phyloP scores from a whole-genome alignment of 352 stramenopile species.

The Globisporangium acanthophoron region DNA sequence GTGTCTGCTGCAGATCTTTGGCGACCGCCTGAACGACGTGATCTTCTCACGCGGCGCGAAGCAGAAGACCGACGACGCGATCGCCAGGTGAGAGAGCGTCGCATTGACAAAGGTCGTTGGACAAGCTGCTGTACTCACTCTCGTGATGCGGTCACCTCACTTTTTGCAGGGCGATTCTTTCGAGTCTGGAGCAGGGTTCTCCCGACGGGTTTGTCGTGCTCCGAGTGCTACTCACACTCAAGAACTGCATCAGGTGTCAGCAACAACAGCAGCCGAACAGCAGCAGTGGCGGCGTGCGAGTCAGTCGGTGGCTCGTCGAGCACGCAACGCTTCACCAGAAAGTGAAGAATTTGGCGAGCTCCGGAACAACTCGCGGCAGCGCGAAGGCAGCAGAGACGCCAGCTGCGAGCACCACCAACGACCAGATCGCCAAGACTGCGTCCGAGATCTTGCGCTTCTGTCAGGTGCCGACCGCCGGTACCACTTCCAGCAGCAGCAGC shows the following conservation, averaged over 20 bases:
- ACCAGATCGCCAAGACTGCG: slow-evolving; percentile 48
- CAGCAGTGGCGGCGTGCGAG: slow-evolving; percentile 15
- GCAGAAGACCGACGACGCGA: slow-evolving; percentile 7
- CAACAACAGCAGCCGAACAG: slow-evolving; percentile 1
- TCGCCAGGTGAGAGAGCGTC: slow-evolving; percentile 17
- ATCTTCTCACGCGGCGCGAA: slow-evolving; percentile 27
- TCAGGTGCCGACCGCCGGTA: not conserved
- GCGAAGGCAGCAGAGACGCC: slow-evolving; percentile 5
- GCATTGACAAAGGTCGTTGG: not conserved
- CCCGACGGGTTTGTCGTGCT: slow-evolving; percentile 27
- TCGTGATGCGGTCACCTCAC: not conserved
- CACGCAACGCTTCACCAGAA: slow-evolving; percentile 18
- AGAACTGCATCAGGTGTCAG: slow-evolving; percentile 54
- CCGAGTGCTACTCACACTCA: slow-evolving; percentile 48
- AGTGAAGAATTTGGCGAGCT: slow-evolving; percentile 16
- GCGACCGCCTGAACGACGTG: slow-evolving; percentile 43
- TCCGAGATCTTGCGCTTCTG: slow-evolving; percentile 33
- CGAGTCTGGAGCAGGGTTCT: slow-evolving; percentile 19
- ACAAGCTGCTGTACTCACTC: not conserved
- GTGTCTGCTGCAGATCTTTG: slow-evolving; percentile 37
- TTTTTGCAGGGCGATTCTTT: slow-evolving; percentile 17
- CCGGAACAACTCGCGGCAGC: not conserved
- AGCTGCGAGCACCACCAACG: slow-evolving; percentile 11
- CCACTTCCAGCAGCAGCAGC: not conserved
- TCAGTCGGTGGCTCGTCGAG: slow-evolving; percentile 25